Evolutionary conservation across 768 basidiomycete genomes (phyloP).

Genomic region (Calocera viscosa): DNA sequence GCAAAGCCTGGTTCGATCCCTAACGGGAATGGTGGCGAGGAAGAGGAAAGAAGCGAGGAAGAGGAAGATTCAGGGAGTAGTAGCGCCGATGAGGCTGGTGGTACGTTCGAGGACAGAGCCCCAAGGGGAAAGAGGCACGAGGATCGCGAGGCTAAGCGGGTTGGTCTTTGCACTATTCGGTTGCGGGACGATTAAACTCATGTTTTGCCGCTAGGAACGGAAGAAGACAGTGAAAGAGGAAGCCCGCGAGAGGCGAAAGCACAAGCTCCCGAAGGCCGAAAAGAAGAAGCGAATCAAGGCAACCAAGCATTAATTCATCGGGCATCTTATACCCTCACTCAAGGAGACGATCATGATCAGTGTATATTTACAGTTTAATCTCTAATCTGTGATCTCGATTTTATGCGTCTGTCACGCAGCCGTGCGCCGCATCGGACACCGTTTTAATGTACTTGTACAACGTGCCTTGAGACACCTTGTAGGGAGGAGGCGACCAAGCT

Average conservation of each 20-base stretch:
- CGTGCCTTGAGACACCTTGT: conserved; percentile 71
- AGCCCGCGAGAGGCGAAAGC: conserved; percentile 73
- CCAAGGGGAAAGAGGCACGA: conserved; percentile 86
- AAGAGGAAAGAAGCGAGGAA: conserved; percentile 29
- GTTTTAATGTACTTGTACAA: conserved; percentile 80
- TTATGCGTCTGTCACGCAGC: conserved; percentile 82
- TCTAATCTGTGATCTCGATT: background rate
- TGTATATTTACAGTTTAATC: background rate
- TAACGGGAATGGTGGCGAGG: conserved; percentile 21
- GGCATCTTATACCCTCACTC: background rate
- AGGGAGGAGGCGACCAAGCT: conserved; percentile 70
- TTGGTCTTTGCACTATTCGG: conserved; percentile 23
- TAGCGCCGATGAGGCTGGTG: conserved; percentile 15
- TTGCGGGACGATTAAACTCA: conserved; percentile 15
- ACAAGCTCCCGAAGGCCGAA: conserved; percentile 91
- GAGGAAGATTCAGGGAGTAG: conserved; percentile 16
- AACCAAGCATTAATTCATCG: conserved; percentile 12
- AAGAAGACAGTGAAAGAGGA: conserved; percentile 83
- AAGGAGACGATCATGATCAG: background rate
- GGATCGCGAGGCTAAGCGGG: conserved; percentile 85
- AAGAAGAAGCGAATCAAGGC: conserved; percentile 75
- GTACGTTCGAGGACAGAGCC: conserved; percentile 38
- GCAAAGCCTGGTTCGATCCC: conserved; percentile 22
- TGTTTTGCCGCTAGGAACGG: conserved; percentile 49
- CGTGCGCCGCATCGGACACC: conserved; percentile 82